Evolutionary conservation across 202 grass and related monocot genomes (phyloP).

Genomic region (Digitaria exilis): DNA sequence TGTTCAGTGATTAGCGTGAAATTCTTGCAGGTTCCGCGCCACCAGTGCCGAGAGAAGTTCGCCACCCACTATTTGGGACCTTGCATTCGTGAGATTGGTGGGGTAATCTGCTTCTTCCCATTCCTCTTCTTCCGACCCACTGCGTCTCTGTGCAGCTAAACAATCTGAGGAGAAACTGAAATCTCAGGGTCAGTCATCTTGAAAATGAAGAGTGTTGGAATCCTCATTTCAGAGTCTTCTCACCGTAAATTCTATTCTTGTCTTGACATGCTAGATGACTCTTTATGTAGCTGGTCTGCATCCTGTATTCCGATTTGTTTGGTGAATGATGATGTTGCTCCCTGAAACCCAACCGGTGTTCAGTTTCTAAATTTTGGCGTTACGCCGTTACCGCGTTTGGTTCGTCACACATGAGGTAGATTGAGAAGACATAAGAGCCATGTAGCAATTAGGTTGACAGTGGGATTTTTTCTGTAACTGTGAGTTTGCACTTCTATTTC

Average conservation of each 20-base stretch:
- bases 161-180: conserved; percentile 1
- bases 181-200: background rate
- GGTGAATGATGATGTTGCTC: conserved; percentile 2
- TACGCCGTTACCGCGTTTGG: background rate
- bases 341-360: background rate
- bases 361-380: background rate
- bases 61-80: conserved; percentile 31
- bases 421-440: background rate
- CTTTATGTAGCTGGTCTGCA: conserved; percentile 12
- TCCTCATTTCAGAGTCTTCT: conserved; percentile 26
- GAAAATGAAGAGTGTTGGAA: conserved; percentile 10
- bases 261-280: conserved; percentile 43
- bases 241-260: conserved; percentile 46
- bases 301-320: conserved; percentile 27
- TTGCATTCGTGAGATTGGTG: conserved; percentile 43
- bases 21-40: conserved; percentile 33
- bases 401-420: background rate
- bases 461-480: background rate
- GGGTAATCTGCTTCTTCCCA: background rate
- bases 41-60: background rate
- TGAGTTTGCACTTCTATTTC: background rate
- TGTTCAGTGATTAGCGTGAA: background rate
- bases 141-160: conserved; percentile 25
- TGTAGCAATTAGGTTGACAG: background rate
- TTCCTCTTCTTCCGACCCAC: conserved; percentile 1